Conservation (phyloP, 2,329 filamentous ascomycete species). For the Lecanosticta acicola region DNA sequence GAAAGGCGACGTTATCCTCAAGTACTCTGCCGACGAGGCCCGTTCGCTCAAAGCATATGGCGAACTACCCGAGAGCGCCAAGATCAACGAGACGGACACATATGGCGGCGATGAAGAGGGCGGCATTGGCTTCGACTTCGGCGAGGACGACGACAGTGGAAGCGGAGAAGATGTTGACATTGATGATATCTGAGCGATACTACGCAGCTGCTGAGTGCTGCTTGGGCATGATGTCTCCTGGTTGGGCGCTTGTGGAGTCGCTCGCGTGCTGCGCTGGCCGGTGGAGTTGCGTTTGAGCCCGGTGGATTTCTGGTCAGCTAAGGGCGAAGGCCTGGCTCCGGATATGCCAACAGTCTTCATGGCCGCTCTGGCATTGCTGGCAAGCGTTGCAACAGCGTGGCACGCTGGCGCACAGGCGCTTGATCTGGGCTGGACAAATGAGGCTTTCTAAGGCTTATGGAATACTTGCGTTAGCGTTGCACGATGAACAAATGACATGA, state of each 20-base stretch:
- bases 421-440: background rate
- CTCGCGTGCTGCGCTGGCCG: background rate
- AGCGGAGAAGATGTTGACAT: slow-evolving; percentile 79
- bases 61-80: slow-evolving; percentile 92
- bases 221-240: background rate
- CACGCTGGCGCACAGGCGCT: background rate
- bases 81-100: slow-evolving; percentile 99
- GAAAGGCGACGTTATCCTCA: slow-evolving; percentile 89
- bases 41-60: slow-evolving; percentile 93
- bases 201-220: background rate
- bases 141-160: slow-evolving; percentile 68
- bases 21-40: slow-evolving; percentile 93
- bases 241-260: slow-evolving; percentile 1
- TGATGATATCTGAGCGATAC: slow-evolving; percentile 70
- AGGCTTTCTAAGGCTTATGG: background rate
- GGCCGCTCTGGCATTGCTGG: background rate
- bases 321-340: background rate
- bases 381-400: background rate
- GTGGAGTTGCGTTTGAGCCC: background rate
- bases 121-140: slow-evolving; percentile 97
- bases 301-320: background rate
- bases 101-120: slow-evolving; percentile 87
- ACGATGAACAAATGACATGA: slow-evolving; percentile 10
- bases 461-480: slow-evolving; percentile 4
- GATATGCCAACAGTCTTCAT: background rate